Evolutionary conservation across 331 rosid genomes (phyloP), one percentile per base, ranked within the genome.

Genomic region (Pyracantha coccinea): DNA sequence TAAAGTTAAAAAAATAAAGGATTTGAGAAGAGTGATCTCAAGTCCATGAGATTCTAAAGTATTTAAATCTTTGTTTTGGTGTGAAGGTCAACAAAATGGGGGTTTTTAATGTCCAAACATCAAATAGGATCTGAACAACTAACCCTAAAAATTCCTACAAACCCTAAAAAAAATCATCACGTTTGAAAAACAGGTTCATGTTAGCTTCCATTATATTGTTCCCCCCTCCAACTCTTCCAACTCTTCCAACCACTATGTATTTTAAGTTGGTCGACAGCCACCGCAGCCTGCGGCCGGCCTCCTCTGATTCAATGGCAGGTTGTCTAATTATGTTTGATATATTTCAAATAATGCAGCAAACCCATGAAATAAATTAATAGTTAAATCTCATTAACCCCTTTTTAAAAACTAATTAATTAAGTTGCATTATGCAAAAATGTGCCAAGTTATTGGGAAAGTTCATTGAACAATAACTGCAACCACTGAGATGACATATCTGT

Each of bases 41-140:
- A 84, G 90, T 89, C 93, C 78, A 83, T 68, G 64, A 78, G 88
- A 82, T 74, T 80, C 85, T 67, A 50, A 64, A 66, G 70, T 38
- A 38, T 69, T 24, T 62, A 72, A 75, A 77, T 83, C 25, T 80
- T 74, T 50, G 1, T 50, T 50, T 1, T 50, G 55, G n/a, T 50
- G 20, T 81, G 77, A 29, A 80, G 83, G 87, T 87, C 91, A 84
- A 86, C 68, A 62, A 63, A 71, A 6, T 79, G 62, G 54, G 54
- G 80, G 75, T 47, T 82, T 80, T 52, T 12, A n/a, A 59, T 53
- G 31, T 20, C 62, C 59, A 50, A 85, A 79, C 54, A 68, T 73
- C 33, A 47, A 52, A 77, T 75, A 77, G 86, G 81, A 83, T 85
- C 87, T 71, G 69, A 83, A 78, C 87, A 77, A 86, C 86, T 70